A percentile compares a stretch with the other conserved stretches of the same genome.
Evolutionary conservation across 2,329 filamentous ascomycete species (phyloP).

Genomic region (Penicillium palitans): DNA sequence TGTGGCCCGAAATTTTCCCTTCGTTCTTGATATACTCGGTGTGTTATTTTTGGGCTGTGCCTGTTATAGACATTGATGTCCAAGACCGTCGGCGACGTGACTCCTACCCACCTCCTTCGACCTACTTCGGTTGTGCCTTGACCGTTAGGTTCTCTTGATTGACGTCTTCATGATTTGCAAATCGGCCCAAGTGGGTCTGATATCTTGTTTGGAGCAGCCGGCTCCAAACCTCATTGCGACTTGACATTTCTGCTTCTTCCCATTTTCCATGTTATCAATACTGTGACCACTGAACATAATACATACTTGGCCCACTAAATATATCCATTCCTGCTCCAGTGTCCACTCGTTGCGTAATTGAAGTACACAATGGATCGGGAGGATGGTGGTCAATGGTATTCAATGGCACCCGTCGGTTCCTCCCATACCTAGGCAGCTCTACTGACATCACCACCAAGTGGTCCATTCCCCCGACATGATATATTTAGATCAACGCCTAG

Average conservation of each 20-base stretch:
- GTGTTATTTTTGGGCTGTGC: not conserved
- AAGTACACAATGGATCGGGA: not conserved
- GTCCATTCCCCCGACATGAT: not conserved
- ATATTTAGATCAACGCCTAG: not conserved
- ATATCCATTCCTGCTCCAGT: not conserved
- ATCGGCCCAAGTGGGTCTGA: not conserved
- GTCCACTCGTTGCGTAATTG: not conserved
- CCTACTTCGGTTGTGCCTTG: not conserved
- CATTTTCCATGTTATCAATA: conserved; percentile 14
- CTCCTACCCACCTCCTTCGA: not conserved
- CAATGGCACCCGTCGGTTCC: not conserved
- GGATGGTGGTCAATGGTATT: not conserved
- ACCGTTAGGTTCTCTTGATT: not conserved
- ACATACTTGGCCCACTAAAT: not conserved
- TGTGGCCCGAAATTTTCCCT: not conserved
- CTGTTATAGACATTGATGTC: not conserved
- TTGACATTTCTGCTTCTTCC: not conserved
- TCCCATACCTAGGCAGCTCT: not conserved
- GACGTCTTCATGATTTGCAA: conserved; percentile 4
- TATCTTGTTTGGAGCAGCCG: not conserved
- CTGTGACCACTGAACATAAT: conserved; percentile 19
- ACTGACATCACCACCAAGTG: not conserved
- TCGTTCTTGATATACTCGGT: not conserved
- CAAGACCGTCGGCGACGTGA: not conserved
- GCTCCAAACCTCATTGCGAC: conserved; percentile 1